These are phyloP conservation scores for Sphagnum contortum DNA, from an alignment of 225 moss, liverwort and hornwort species.

Conservation along the genomic window DNA sequence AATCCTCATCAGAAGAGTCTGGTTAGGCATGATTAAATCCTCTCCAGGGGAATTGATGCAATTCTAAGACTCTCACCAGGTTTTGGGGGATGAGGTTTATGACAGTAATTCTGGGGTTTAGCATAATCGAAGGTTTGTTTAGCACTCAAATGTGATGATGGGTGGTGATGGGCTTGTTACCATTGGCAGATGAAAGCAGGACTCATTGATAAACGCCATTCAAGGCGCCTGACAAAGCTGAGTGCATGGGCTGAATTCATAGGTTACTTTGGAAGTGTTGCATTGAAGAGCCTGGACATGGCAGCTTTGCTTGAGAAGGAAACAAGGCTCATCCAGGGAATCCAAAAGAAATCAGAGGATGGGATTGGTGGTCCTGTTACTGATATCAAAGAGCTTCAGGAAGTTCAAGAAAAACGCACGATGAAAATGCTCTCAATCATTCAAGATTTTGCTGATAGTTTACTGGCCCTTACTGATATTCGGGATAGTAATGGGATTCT, in stretches of 20 bases:
- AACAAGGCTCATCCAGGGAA: constrained; percentile 38
- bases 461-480: constrained; percentile 83
- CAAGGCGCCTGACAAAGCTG: constrained; percentile 64
- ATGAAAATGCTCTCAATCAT: constrained; percentile 79
- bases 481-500: constrained; percentile 59
- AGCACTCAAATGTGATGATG: no score
- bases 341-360: constrained; percentile 45
- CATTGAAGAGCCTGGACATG: constrained; percentile 65
- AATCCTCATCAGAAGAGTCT: no score
- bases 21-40: no score
- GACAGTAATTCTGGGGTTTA: no score
- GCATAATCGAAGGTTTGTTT: no score
- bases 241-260: constrained; percentile 90
- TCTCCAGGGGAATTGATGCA: no score
- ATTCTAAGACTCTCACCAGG: no score
- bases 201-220: constrained; percentile 66
- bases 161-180: no score
- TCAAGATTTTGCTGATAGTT: constrained; percentile 85
- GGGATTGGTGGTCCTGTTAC: constrained; percentile 22
- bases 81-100: no score
- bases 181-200: constrained; percentile 70
- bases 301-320: constrained; percentile 44
- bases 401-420: constrained; percentile 56
- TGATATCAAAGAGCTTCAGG: constrained; percentile 49
- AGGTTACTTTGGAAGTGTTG: constrained; percentile 83